Evolutionary conservation across 2,329 filamentous ascomycete species (phyloP), one percentile per base, ranked within the genome.

Genomic region (Exserohilum turcica): DNA sequence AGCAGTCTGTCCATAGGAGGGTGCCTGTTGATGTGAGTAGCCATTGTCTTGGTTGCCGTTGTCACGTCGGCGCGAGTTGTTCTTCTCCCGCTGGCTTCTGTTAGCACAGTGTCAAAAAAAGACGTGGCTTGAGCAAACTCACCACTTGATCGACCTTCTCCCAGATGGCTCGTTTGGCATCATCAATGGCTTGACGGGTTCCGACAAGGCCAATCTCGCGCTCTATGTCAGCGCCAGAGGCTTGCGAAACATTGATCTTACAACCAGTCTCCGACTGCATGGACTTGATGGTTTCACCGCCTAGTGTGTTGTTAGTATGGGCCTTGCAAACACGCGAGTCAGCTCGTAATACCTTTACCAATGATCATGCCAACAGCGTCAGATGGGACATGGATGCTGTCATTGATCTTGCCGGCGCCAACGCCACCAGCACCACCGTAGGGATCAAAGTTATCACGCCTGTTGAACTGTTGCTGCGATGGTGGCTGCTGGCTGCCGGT

Each of bases 291-390:
- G 92, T 95, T 77, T 96, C 92, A 60, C 92, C 92, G 51, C 91
- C 83, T 81, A 46, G 6, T 13, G 31, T 19, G 28, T 35, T 37
- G 54, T 65, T 61, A 73, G 58, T 63, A 46, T 36, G 19, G 31
- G 32, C 13, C 16, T 19, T 13, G 6, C 16, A 27, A 27, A 3
- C 21, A 53, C 2, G 5, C 24, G 7, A 19, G 27, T 27, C 31
- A 48, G 19, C 36, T 13, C n/a, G 36, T 45, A 56, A 55, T 65
- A 81, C 80, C 90, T 80, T 96, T 96, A 60, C 92, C 92, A 56
- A 96, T 96, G 61, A 96, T 96, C 92, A 96, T 96, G 56, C 92
- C 92, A 48, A 96, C 92, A 5, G 92, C 89, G 72, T 96, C 92
- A 18, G 91, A 93, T 10, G 92, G 92, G 8, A 96, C 91, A 63